Base-by-base conservation (phyloP, 208 protist genomes). In the Polymyxa betae region DNA sequence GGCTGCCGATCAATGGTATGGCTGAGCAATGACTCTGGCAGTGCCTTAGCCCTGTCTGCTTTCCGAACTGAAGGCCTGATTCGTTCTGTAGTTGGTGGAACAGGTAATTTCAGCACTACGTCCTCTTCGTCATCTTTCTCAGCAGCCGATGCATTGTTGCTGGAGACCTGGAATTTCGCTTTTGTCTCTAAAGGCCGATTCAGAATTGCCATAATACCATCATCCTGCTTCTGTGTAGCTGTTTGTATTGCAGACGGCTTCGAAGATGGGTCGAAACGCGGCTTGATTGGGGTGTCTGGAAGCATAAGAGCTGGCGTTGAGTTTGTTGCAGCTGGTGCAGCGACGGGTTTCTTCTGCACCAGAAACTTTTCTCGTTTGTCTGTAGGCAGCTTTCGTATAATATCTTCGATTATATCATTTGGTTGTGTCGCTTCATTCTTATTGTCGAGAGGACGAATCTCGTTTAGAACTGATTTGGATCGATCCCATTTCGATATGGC, bases 401-500 rank as follows among this genome's bases (percentile, higher is more conserved):
- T 29, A 60, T 60, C 24, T 24, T 60, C 49, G 49, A 60, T 5
- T 29, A 60, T 60, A 60, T 60, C 24, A 5, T 5, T 60, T 24
- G 49, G 12, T 29, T 5, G 24, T 24, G 49, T 60, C 24, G 49
- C 12, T 24, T 5, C 12, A 60, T 5, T 24, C 5, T 60, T 24
- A 60, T 29, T 29, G 24, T 60, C 49, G n/a, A 5, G 5, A 35
- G 5, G 5, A 38, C 16, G 5, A 35, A 82, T 35, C n/a, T 82
- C 16, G 72, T 82, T 82, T n/a, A 82, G 72, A 35, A 82, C 72
- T 35, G 72, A 82, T n/a, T 35, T 5, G 5, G 72, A 45, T 45
- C 72, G 5, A 35, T 35, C n/a, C 72, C 72, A 82, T 40, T n/a
- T 5, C n/a, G 5, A 20, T 5, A 82, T 82, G n/a, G n/a, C n/a